Evolutionary conservation across 108 stramenopile species (phyloP).

Genomic region (Cyclotella cryptica): DNA sequence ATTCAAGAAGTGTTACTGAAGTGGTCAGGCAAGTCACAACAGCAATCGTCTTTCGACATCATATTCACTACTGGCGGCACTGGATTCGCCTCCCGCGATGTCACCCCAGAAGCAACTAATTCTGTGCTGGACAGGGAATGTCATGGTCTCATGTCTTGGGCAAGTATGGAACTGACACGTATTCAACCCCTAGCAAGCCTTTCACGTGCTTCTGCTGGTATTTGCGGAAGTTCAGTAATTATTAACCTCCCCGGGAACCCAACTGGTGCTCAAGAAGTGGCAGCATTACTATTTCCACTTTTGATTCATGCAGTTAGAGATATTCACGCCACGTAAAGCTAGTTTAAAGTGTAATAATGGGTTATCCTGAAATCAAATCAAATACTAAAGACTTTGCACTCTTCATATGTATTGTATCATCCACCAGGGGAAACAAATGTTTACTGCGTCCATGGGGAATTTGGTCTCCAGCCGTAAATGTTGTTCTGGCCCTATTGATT

Average conservation of each 20-base stretch:
- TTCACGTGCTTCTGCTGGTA: conserved; percentile 81
- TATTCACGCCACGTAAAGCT: conserved; percentile 10
- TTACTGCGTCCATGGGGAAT: no score
- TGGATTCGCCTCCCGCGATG: conserved; percentile 86
- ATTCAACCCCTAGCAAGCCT: conserved; percentile 78
- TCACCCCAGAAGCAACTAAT: conserved; percentile 91
- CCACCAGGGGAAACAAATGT: no score
- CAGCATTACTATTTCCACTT: conserved; percentile 75
- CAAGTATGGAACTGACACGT: conserved; percentile 61
- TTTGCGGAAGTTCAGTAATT: conserved; percentile 68
- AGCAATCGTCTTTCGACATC: conserved; percentile 54
- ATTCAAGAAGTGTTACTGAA: conserved; percentile 59
- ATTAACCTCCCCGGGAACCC: conserved; percentile 88
- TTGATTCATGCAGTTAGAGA: conserved; percentile 74
- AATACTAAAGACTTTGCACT: no score
- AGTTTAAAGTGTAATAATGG: no score
- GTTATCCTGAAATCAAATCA: no score
- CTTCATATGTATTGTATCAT: no score
- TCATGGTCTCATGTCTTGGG: conserved; percentile 80
- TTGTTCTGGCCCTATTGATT: no score
- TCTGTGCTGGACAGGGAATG: conserved; percentile 69
- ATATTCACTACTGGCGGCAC: conserved; percentile 94
- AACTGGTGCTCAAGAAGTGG: conserved; percentile 66
- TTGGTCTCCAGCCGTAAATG: no score
- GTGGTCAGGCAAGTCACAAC: conserved; percentile 58